A percentile compares a stretch with the other conserved stretches of the same genome.
Evolutionary conservation across 2,329 filamentous ascomycete genomes (phyloP).

Genomic region (Paraconiothyrium brasiliense): DNA sequence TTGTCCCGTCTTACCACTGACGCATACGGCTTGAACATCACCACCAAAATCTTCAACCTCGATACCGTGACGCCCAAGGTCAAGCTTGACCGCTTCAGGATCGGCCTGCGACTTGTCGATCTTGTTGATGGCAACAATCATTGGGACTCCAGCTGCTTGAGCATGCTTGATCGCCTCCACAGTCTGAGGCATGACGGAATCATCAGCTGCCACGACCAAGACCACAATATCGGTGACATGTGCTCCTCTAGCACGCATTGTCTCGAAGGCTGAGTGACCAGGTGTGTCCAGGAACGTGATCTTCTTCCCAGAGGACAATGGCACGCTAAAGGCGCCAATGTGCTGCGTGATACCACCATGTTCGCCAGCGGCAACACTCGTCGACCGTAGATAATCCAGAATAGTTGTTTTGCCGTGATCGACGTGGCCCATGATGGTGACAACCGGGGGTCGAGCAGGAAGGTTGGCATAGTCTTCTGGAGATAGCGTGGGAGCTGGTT

Average conservation of each 20-base stretch:
- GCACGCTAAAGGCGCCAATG: conserved; percentile 95
- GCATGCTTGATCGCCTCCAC: conserved; percentile 96
- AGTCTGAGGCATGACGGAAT: conserved; percentile 97
- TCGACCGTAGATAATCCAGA: conserved; percentile 90
- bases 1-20: conserved; percentile 91
- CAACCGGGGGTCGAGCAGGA: conserved; percentile 84
- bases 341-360: conserved; percentile 98
- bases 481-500: conserved; percentile 63
- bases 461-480: conserved; percentile 70
- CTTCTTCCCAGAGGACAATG: conserved; percentile 80
- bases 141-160: conserved; percentile 83
- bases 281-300: conserved; percentile 98
- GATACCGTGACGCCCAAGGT: conserved; percentile 82
- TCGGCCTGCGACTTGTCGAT: conserved; percentile 87
- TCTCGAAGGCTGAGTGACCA: conserved; percentile 92
- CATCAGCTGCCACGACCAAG: conserved; percentile 93
- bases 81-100: conserved; percentile 84
- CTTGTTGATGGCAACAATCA: conserved; percentile 98
- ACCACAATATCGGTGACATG: conserved; percentile 97
- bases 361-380: conserved; percentile 88
- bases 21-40: conserved; percentile 88
- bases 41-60: conserved; percentile 96
- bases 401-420: conserved; percentile 99
- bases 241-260: conserved; percentile 94
- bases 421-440: conserved; percentile 99